Evolutionary conservation across 495 filamentous ascomycete genomes (phyloP).

Genomic region (Bacidia gigantensis): DNA sequence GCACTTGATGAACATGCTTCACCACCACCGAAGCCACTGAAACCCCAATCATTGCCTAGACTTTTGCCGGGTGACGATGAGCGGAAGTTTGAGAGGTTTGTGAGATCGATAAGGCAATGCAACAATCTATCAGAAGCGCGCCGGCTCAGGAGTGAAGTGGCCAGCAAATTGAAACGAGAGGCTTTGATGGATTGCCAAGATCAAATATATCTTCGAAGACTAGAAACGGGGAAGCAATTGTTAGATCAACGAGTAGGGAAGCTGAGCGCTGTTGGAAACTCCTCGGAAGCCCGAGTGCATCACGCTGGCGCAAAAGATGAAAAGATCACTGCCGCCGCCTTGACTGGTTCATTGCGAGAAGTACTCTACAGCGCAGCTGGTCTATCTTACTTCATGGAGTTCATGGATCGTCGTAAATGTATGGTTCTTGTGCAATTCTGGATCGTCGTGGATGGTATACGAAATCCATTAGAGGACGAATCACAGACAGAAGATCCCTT

Average conservation of each 20-base stretch:
- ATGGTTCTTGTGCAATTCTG: constrained; percentile 94
- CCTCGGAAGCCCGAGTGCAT: constrained; percentile 26
- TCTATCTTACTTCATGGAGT: constrained; percentile 98
- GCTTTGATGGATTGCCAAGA: constrained; percentile 66
- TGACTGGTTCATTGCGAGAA: constrained; percentile 63
- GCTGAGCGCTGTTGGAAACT: constrained; percentile 52
- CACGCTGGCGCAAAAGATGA: constrained; percentile 26
- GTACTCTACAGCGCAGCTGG: constrained; percentile 78
- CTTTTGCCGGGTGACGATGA: constrained; percentile 62
- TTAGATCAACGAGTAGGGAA: constrained; percentile 81
- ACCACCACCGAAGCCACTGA: constrained; percentile 53
- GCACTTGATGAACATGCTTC: constrained; percentile 93
- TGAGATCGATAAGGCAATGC: constrained; percentile 74
- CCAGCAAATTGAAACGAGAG: constrained; percentile 85
- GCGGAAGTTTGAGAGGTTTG: constrained; percentile 84
- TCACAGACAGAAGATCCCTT: constrained; percentile 51
- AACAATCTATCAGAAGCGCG: constrained; percentile 91
- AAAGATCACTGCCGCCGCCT: constrained; percentile 37
- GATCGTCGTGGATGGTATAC: constrained; percentile 93
- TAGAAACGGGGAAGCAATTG: constrained; percentile 83
- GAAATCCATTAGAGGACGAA: constrained; percentile 92
- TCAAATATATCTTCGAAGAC: constrained; percentile 65
- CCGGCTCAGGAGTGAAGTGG: constrained; percentile 77
- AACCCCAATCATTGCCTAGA: constrained; percentile 51
- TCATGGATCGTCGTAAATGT: constrained; percentile 82